phyloP scores from a whole-genome alignment of 495 filamentous ascomycete species.

The Neurospora discreta region DNA sequence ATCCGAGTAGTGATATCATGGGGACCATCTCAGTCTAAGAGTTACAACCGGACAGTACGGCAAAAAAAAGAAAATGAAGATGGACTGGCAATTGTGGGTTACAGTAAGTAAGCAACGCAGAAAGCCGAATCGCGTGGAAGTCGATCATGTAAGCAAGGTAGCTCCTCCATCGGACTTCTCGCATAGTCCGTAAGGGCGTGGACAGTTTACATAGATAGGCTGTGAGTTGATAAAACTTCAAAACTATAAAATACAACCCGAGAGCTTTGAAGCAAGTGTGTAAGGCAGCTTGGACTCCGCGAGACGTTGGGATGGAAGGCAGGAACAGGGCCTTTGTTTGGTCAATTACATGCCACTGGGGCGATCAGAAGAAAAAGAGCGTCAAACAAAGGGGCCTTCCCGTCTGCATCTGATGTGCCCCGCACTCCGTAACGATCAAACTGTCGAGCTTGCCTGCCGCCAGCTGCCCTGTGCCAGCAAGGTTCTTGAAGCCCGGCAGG shows the following conservation, averaged over 20 bases:
- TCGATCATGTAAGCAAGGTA: neutral
- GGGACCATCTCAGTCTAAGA: neutral
- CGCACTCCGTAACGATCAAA: neutral
- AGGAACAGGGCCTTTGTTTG: neutral
- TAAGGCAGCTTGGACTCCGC: neutral
- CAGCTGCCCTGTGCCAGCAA: neutral
- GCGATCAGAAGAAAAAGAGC: neutral
- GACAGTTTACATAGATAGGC: neutral
- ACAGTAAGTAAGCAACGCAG: neutral
- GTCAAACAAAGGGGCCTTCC: neutral
- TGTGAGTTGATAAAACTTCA: neutral
- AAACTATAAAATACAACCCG: neutral
- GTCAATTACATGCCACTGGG: neutral
- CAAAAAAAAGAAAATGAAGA: neutral
- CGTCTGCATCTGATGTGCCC: neutral
- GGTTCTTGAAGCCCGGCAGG: neutral
- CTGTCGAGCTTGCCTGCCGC: neutral
- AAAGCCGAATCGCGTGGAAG: neutral
- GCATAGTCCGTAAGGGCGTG: neutral
- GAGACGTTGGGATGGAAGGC: neutral
- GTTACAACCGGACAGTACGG: neutral
- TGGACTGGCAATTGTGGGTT: neutral
- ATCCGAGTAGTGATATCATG: neutral
- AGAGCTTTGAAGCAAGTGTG: neutral
- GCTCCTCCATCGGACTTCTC: neutral